Evolutionary conservation across 345 rosid species (phyloP).

Genomic region (Capsella bursapastoris): DNA sequence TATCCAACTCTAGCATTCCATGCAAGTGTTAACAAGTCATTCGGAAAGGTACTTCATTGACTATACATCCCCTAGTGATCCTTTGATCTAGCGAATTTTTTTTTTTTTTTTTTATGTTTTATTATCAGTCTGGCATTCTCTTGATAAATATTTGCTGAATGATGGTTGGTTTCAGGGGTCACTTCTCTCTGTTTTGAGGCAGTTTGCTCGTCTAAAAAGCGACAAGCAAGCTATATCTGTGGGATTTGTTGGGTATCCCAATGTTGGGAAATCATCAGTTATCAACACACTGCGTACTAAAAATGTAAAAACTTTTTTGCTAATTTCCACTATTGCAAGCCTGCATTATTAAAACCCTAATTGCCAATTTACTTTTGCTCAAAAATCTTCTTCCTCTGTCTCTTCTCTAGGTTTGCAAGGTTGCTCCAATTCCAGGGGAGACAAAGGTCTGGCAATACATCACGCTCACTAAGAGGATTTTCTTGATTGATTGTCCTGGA

Average conservation of each 20-base stretch:
- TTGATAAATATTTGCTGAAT: not conserved
- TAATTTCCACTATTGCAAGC: not conserved
- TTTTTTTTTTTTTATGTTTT: not conserved
- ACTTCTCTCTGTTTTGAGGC: conserved; percentile 85
- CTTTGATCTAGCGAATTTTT: conserved; percentile 1
- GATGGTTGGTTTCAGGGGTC: conserved; percentile 70
- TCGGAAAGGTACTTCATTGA: conserved; percentile 74
- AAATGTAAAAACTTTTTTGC: conserved; percentile 54
- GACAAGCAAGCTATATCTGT: conserved; percentile 98
- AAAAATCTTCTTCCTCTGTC: not conserved
- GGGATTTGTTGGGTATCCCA: conserved; percentile 96
- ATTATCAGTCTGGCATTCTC: not conserved
- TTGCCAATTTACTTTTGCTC: not conserved
- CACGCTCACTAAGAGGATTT: conserved; percentile 90
- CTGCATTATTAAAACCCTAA: not conserved
- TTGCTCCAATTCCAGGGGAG: conserved; percentile 99
- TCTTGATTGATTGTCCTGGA: conserved; percentile 96
- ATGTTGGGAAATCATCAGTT: conserved; percentile 96
- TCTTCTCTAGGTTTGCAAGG: conserved; percentile 82
- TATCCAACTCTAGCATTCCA: conserved; percentile 97
- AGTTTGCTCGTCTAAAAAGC: conserved; percentile 84
- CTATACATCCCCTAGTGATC: not conserved
- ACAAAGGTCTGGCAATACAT: conserved; percentile 98
- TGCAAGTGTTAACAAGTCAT: conserved; percentile 88
- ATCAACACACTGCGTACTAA: conserved; percentile 94